Percentiles rank a stretch among this genome's conserved stretches.
Evolutionary conservation across 345 rosid genomes (phyloP).

Genomic region (Populus simonii): DNA sequence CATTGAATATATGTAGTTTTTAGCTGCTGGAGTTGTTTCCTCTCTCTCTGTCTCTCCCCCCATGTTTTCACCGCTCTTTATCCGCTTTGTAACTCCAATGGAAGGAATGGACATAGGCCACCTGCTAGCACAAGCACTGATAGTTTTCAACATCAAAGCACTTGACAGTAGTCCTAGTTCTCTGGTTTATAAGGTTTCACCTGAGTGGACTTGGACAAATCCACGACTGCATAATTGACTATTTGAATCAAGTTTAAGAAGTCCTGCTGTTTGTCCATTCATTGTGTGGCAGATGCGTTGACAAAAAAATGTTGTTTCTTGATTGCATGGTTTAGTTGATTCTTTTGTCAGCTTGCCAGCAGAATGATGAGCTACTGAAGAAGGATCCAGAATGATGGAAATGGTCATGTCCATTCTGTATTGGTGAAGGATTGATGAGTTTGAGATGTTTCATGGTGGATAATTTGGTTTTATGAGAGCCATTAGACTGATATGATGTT

Average conservation of each 20-base stretch:
- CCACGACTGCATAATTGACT: background rate
- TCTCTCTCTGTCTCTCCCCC: background rate
- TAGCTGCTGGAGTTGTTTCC: slow-evolving; percentile 8
- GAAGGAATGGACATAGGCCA: background rate
- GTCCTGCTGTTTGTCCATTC: slow-evolving; percentile 14
- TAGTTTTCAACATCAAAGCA: background rate
- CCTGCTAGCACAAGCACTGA: background rate
- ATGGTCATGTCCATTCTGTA: background rate
- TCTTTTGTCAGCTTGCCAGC: slow-evolving; percentile 12
- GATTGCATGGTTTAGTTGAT: background rate
- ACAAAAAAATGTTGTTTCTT: slow-evolving; percentile 1
- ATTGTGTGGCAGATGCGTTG: background rate
- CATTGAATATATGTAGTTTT: background rate
- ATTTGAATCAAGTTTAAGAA: slow-evolving; percentile 19
- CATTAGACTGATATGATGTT: background rate
- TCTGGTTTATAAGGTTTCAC: background rate
- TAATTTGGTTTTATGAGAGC: slow-evolving; percentile 8
- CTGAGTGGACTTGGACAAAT: background rate
- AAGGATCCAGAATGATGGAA: slow-evolving; percentile 11
- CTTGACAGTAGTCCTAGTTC: background rate
- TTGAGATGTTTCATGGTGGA: slow-evolving; percentile 10
- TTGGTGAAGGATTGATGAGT: slow-evolving; percentile 7
- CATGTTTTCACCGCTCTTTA: background rate
- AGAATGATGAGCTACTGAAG: slow-evolving; percentile 13
- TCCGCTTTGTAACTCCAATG: background rate